Percentiles rank a stretch among this genome's conserved stretches.
Conservation (phyloP, 257 asterid genomes). For the Solanum peruvianum region DNA sequence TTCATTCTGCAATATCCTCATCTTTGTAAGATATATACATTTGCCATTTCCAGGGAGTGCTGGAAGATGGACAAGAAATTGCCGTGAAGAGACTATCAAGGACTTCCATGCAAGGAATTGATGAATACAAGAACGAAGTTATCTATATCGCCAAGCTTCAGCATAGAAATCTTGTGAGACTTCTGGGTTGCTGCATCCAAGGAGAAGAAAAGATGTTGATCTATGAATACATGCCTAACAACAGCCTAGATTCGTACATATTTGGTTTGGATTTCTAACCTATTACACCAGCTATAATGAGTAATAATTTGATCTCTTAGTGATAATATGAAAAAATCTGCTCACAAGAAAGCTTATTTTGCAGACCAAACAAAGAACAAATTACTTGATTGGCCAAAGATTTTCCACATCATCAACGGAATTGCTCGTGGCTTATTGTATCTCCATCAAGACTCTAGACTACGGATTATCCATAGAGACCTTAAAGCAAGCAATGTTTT, state of each 20-base stretch:
- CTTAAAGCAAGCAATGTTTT: constrained; percentile 20
- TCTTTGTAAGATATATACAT: background rate
- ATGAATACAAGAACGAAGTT: constrained; percentile 25
- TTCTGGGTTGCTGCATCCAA: constrained; percentile 1
- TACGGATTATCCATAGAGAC: constrained; percentile 21
- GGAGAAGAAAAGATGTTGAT: background rate
- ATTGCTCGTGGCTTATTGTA: constrained; percentile 23
- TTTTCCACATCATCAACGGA: constrained; percentile 12
- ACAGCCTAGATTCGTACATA: background rate
- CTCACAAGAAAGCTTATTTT: background rate
- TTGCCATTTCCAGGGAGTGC: constrained; percentile 1
- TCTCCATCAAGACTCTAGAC: constrained; percentile 24
- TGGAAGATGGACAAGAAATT: constrained; percentile 13
- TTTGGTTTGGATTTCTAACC: background rate
- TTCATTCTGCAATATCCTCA: background rate
- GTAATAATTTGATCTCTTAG: background rate
- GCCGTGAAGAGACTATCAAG: constrained; percentile 26
- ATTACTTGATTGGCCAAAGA: constrained; percentile 15
- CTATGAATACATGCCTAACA: constrained; percentile 1
- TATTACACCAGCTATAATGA: background rate
- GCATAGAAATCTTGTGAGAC: constrained; percentile 7
- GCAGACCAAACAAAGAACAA: constrained; percentile 8
- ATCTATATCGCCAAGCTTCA: constrained; percentile 16
- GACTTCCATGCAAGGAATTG: constrained; percentile 21
- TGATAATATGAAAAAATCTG: constrained; percentile 2